Evolutionary conservation across 768 basidiomycete genomes (phyloP).

Genomic region (Amanita inopinata): DNA sequence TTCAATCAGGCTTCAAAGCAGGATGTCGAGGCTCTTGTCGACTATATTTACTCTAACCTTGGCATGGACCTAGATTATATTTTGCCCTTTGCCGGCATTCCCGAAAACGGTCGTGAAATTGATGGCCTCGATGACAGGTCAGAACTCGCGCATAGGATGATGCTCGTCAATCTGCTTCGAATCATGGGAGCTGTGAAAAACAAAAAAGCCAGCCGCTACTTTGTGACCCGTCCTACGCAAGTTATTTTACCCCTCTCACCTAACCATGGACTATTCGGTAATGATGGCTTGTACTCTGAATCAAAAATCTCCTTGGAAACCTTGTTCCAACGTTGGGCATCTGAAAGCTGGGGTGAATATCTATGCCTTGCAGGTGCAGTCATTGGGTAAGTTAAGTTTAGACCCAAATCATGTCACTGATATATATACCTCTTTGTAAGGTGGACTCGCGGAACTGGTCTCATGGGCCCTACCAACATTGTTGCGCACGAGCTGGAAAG

Average conservation of each 20-base stretch:
- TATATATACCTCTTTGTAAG: slow-evolving; percentile 26
- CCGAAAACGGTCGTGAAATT: slow-evolving; percentile 98
- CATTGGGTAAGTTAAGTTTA: slow-evolving; percentile 61
- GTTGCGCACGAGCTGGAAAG: slow-evolving; percentile 91
- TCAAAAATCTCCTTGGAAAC: slow-evolving; percentile 98
- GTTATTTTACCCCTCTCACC: slow-evolving; percentile 97
- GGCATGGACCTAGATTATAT: slow-evolving; percentile 98
- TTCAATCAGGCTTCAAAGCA: slow-evolving; percentile 99
- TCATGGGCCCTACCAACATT: slow-evolving; percentile 93
- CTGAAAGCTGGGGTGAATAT: slow-evolving; percentile 99
- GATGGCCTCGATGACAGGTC: slow-evolving; percentile 96
- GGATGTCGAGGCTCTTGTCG: slow-evolving; percentile 94
- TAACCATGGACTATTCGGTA: slow-evolving; percentile 96
- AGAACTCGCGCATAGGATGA: slow-evolving; percentile 96
- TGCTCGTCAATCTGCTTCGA: slow-evolving; percentile 94
- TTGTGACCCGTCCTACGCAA: slow-evolving; percentile 96
- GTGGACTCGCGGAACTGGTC: slow-evolving; percentile 96
- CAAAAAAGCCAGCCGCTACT: slow-evolving; percentile 95
- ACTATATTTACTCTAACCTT: slow-evolving; percentile 94
- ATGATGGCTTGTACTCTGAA: slow-evolving; percentile 96
- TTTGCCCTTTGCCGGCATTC: slow-evolving; percentile 95
- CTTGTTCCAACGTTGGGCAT: slow-evolving; percentile 94
- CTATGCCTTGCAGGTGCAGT: slow-evolving; percentile 96
- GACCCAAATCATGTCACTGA: neutral
- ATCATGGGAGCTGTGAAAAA: slow-evolving; percentile 95